These are phyloP conservation scores for Cadophora gregata DNA, from an alignment of 2,329 filamentous ascomycete genomes.

Conservation along the genomic window DNA sequence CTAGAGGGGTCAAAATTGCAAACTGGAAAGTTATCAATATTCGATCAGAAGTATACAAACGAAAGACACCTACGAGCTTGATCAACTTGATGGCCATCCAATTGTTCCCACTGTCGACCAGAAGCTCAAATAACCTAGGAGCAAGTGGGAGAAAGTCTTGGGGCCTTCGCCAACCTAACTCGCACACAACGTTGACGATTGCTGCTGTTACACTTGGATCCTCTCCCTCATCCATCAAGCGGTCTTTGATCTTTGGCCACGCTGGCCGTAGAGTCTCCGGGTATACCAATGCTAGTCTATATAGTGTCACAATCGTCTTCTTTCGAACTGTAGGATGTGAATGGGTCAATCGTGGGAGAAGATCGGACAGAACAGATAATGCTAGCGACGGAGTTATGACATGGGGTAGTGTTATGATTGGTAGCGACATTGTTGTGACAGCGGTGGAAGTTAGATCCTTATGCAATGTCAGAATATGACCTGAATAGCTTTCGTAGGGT, in stretches of 20 bases:
- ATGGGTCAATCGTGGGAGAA: conserved; percentile 85
- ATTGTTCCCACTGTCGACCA: conserved; percentile 93
- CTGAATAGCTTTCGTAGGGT: neutral
- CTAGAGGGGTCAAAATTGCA: conserved; percentile 89
- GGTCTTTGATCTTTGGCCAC: conserved; percentile 97
- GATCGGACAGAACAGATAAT: conserved; percentile 84
- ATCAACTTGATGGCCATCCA: conserved; percentile 99
- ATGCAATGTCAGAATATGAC: conserved; percentile 27
- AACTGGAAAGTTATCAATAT: conserved; percentile 68
- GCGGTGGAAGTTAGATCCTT: conserved; percentile 77
- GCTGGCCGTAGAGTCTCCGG: conserved; percentile 90
- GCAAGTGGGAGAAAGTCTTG: conserved; percentile 93
- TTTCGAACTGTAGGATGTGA: conserved; percentile 87
- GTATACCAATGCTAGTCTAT: conserved; percentile 92
- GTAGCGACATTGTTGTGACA: conserved; percentile 80
- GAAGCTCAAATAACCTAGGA: conserved; percentile 86
- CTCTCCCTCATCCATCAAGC: conserved; percentile 86
- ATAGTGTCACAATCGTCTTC: conserved; percentile 94
- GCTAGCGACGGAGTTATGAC: conserved; percentile 92
- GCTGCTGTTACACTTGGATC: conserved; percentile 93
- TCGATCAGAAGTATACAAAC: conserved; percentile 60
- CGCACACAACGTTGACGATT: conserved; percentile 96
- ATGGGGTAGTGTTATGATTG: conserved; percentile 89
- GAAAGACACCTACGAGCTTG: conserved; percentile 72
- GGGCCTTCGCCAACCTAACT: conserved; percentile 91